Base-by-base conservation (phyloP, 2,329 filamentous ascomycete species). In the Aspergillus vadensis region DNA sequence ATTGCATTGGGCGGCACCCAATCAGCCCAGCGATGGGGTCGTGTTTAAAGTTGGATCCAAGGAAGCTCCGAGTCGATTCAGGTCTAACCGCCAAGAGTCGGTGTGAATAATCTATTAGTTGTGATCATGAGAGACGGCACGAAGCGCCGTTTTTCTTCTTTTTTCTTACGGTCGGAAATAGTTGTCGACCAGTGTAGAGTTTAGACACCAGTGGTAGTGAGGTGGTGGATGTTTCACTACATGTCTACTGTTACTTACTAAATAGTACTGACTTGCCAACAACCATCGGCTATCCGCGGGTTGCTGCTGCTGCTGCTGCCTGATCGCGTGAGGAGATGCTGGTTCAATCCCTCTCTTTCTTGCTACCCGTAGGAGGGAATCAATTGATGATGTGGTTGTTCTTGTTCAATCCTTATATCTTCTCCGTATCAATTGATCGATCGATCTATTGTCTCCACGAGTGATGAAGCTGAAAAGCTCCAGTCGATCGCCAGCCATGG, bases 21-120 rank as follows among this genome's bases (percentile, higher is more conserved):
- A 55, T 55, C 36, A 55, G 25, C 25, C 17, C 53, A 17, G 21
- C 21, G 4, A 19, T 12, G 21, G 15, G 36, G 21, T 27, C 52
- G 38, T 55, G 52, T 30, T 55, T 44, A 44, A 23, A 55, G 53
- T 55, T 47, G 53, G 39, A 15, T 25, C 53, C 53, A 50, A 50
- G 25, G 23, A 32, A 12, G n/a, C 47, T 30, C 23, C 47, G 44
- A 49, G 25, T n/a, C 14, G 44, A 49, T 27, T 36, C 38, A 30
- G 51, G 51, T 25, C 36, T 21, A n/a, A 15, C 21, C 49, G 55
- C 55, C 47, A 57, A 51, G 32, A 50, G 43, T 49, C 55, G 43
- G 55, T 57, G 55, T 57, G 44, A 9, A 25, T 25, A 36, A 36
- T 36, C 25, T 27, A 14, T 15, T 36, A 36, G 32, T 14, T 36